Base-by-base conservation (phyloP, 306 rosid genomes). In the Vigna mungo region DNA sequence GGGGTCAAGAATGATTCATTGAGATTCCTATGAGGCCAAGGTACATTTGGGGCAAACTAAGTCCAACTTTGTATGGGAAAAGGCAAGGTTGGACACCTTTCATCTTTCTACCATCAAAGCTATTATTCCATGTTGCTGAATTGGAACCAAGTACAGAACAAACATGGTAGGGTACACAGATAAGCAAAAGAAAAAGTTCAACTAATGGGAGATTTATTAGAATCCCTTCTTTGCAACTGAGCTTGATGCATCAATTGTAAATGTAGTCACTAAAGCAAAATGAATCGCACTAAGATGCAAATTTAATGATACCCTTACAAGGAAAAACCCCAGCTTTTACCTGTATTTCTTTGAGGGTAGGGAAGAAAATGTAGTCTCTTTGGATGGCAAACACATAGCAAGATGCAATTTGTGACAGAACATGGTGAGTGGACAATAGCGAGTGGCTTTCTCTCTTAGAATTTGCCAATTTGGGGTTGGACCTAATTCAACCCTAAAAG, bases 171-270 rank as follows among this genome's bases (percentile, higher is more conserved):
- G 18, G 9, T 17, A 49, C 55, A 16, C 55, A 15, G n/a, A 49
- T 49, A 49, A 49, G 54, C 0, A 6, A 49, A 49, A 15, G 20
- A 2, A 49, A 68, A 88, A 80, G 9, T 92, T 74, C 71, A 93
- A 87, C 59, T 83, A 87, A 82, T 41, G 46, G 46, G 4, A 41
- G 46, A 41, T 41, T 41, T 41, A 41, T 77, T 88, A 72, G 95
- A 86, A 25, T 25, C 27, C 27, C 27, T 25, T 25, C 93, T 83
- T 78, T 93, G 98, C 80, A 91, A 48, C 73, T 93, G 95, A 80
- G 92, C 92, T 54, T 91, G 98, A 53, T 90, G 93, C 90, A 93
- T 81, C 56, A 89, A 75, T 62, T 93, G 96, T 75, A 89, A 54
- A 76, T 93, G 94, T 83, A 89, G 96, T 49, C 54, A 49, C 20